phyloP scores from a whole-genome alignment of 1,284 basidiomycete genomes.

The Apiotrichum sp. region DNA sequence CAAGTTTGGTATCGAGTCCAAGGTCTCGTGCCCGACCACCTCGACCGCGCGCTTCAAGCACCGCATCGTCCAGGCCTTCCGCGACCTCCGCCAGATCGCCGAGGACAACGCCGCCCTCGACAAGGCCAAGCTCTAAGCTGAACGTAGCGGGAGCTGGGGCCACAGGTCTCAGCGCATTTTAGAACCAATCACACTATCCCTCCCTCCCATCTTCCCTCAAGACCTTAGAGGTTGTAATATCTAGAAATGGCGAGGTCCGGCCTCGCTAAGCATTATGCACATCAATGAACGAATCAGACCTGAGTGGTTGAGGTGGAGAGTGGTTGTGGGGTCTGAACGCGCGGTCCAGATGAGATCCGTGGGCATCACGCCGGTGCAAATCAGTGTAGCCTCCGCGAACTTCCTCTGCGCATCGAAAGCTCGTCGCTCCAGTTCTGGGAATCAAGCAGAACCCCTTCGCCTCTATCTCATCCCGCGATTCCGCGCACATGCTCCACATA shows the following conservation, averaged over 20 bases:
- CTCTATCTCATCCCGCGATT: no score
- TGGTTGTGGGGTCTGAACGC: no score
- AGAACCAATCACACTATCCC: neutral
- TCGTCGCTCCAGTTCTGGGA: no score
- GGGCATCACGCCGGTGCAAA: no score
- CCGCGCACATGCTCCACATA: no score
- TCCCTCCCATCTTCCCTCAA: neutral
- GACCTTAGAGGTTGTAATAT: neutral
- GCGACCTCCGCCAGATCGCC: constrained; percentile 63
- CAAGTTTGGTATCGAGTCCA: constrained; percentile 94
- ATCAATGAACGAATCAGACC: no score
- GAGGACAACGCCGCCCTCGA: constrained; percentile 31
- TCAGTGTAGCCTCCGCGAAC: no score
- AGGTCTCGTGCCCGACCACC: constrained; percentile 63
- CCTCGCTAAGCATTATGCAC: neutral
- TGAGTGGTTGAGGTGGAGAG: no score
- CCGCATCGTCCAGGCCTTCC: constrained; percentile 62
- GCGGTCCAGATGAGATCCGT: no score
- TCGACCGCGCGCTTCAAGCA: constrained; percentile 67
- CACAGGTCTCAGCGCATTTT: neutral
- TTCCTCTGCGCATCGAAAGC: no score
- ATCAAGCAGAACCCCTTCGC: no score
- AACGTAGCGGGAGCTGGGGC: neutral
- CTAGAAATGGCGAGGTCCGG: neutral
- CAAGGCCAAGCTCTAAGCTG: constrained; percentile 28